Conservation (phyloP, 2,329 filamentous ascomycete species). For the Aureobasidium musti region DNA sequence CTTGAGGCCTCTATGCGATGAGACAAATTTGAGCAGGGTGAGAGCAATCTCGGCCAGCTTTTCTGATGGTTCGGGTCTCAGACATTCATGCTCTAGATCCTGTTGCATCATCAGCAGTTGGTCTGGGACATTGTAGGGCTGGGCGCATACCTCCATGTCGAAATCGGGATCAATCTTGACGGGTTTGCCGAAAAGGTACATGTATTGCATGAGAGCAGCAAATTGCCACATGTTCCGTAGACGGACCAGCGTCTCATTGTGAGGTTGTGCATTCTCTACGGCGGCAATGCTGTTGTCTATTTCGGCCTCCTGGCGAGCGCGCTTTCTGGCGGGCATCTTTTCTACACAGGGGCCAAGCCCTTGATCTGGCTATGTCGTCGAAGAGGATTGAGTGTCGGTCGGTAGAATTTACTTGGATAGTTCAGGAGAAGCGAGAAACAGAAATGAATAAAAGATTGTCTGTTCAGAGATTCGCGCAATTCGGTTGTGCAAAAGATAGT, state of each 20-base stretch:
- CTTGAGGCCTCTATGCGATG: slow-evolving; percentile 90
- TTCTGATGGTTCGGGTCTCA: slow-evolving; percentile 71
- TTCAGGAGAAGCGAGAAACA: background rate
- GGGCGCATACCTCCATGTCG: slow-evolving; percentile 75
- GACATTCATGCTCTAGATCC: slow-evolving; percentile 86
- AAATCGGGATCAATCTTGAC: slow-evolving; percentile 88
- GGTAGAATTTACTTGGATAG: background rate
- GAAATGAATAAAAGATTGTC: background rate
- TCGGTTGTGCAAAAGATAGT: slow-evolving; percentile 6
- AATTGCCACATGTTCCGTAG: slow-evolving; percentile 96
- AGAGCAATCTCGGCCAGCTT: slow-evolving; percentile 80
- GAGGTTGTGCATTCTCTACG: slow-evolving; percentile 24
- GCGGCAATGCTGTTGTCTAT: slow-evolving; percentile 40
- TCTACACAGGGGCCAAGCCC: slow-evolving; percentile 27
- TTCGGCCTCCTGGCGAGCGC: slow-evolving; percentile 56
- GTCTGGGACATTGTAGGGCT: too few species aligned
- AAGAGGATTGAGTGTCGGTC: background rate
- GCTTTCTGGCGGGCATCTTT: slow-evolving; percentile 58
- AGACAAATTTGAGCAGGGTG: slow-evolving; percentile 85
- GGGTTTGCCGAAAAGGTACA: slow-evolving; percentile 83
- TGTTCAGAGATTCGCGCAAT: background rate
- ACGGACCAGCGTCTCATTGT: slow-evolving; percentile 58
- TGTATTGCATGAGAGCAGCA: slow-evolving; percentile 89
- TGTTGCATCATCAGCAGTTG: slow-evolving; percentile 48
- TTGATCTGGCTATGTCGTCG: background rate